These are phyloP conservation scores for Allium sativum DNA, from an alignment of 106 monocot genomes.

Conservation along the genomic window DNA sequence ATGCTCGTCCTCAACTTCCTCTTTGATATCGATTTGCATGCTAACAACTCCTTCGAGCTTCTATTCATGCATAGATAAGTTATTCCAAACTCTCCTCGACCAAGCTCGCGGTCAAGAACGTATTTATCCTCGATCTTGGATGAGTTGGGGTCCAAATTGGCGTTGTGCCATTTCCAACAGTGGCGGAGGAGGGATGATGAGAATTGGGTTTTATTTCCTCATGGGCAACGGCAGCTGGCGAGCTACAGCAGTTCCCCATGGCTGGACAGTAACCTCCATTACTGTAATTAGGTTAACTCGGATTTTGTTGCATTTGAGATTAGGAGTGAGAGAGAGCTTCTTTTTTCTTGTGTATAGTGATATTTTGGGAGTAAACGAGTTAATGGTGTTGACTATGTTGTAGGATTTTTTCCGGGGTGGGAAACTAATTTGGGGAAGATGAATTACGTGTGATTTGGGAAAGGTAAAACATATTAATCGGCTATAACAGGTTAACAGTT, in stretches of 20 bases:
- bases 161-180: background rate
- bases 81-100: conserved; percentile 60
- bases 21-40: conserved; percentile 99
- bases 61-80: conserved; percentile 91
- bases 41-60: conserved; percentile 55
- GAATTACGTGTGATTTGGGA: no score
- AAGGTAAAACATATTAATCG: no score
- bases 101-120: conserved; percentile 16
- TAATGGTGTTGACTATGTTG: no score
- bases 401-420: no score
- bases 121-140: conserved; percentile 15
- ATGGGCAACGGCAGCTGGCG: conserved; percentile 83
- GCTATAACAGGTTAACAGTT: no score
- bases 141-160: conserved; percentile 6
- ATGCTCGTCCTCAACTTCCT: conserved; percentile 85
- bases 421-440: no score
- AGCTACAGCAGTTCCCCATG: conserved; percentile 98
- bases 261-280: background rate
- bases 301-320: conserved; percentile 5
- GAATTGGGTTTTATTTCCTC: conserved; percentile 62
- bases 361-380: no score
- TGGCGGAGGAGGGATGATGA: conserved; percentile 8
- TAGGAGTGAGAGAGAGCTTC: background rate
- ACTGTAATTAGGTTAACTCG: background rate
- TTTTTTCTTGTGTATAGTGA: background rate